Evolutionary conservation across 139 green algal genomes (phyloP).

Genomic region (Nannochloris sp.): DNA sequence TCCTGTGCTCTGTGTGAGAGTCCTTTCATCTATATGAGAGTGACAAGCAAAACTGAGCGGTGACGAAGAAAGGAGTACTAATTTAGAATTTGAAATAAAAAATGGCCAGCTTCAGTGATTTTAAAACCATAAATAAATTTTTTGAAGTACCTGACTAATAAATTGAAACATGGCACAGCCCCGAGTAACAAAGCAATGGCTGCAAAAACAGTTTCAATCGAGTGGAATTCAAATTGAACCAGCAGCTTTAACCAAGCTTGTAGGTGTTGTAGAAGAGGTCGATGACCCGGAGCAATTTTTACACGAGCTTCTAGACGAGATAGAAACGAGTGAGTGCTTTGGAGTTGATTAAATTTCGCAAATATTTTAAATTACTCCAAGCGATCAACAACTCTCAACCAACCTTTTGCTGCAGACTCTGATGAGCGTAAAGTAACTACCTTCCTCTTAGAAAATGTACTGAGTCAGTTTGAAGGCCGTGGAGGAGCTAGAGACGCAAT

Average conservation of each 20-base stretch:
- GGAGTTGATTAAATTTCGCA: not conserved
- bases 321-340: constrained; percentile 18
- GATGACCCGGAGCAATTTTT: constrained; percentile 25
- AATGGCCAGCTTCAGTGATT: no score
- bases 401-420: not conserved
- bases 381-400: not conserved
- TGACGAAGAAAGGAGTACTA: no score
- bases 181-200: constrained; percentile 18
- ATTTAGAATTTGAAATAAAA: no score
- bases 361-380: not conserved
- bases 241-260: constrained; percentile 20
- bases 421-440: constrained; percentile 23
- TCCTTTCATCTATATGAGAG: no score
- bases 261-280: constrained; percentile 26
- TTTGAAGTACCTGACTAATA: no score
- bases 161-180: no score
- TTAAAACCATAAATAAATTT: no score
- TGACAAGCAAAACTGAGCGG: no score
- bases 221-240: constrained; percentile 30
- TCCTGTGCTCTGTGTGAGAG: no score
- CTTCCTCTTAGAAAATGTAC: constrained; percentile 28
- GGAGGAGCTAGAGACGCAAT: not conserved
- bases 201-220: constrained; percentile 33
- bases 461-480: constrained; percentile 4
- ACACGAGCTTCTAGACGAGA: constrained; percentile 25